phyloP scores from a whole-genome alignment of 257 asterid genomes.

The Parsonsia alboflavescens region DNA sequence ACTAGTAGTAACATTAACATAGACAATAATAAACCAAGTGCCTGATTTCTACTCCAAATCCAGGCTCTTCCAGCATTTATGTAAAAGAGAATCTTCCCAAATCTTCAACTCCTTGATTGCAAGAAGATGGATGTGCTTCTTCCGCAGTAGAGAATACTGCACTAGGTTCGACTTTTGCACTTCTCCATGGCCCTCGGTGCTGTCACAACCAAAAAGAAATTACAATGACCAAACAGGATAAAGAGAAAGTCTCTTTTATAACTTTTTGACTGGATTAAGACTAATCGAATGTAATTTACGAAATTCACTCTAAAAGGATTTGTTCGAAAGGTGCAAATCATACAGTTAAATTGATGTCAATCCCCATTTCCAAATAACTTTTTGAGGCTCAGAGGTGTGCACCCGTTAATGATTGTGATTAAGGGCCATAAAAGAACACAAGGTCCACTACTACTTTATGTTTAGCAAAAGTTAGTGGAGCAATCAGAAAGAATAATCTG shows the following conservation, averaged over 20 bases:
- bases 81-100: background rate
- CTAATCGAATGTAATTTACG: background rate
- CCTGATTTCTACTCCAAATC: constrained; percentile 17
- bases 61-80: constrained; percentile 10
- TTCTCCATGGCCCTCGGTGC: constrained; percentile 25
- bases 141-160: constrained; percentile 7
- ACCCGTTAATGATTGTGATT: constrained; percentile 9
- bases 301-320: background rate
- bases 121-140: constrained; percentile 6
- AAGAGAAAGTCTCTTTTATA: background rate
- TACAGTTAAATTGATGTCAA: background rate
- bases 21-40: background rate
- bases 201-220: background rate
- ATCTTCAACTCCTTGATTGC: constrained; percentile 4
- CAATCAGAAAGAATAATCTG: background rate
- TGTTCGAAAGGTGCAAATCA: constrained; percentile 11
- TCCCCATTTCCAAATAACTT: constrained; percentile 9
- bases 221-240: background rate
- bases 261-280: constrained; percentile 10
- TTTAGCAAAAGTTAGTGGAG: background rate
- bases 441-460: constrained; percentile 3
- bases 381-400: constrained; percentile 11
- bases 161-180: constrained; percentile 20
- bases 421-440: constrained; percentile 2
- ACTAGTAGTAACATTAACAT: constrained; percentile 1